These are phyloP conservation scores for Gnomoniopsis sp. DNA, from an alignment of 2,329 filamentous ascomycete genomes.

Conservation along the genomic window DNA sequence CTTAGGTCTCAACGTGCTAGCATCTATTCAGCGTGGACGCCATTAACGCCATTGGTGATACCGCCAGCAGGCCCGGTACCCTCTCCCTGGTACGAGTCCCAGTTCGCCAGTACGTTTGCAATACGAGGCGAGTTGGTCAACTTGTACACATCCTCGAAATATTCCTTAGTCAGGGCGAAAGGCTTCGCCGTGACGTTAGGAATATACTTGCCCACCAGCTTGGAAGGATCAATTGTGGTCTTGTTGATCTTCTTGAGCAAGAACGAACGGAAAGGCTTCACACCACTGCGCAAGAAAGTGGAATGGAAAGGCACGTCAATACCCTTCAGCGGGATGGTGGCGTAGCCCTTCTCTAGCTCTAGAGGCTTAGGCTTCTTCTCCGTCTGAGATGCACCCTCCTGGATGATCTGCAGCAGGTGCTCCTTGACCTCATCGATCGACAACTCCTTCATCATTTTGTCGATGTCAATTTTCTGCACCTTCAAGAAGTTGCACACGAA, in stretches of 20 bases:
- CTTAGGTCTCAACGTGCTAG: too few relatives aligned
- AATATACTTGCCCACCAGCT: slow-evolving; percentile 97
- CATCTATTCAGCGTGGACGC: slow-evolving; percentile 10
- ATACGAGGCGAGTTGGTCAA: slow-evolving; percentile 83
- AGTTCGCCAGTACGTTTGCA: slow-evolving; percentile 79
- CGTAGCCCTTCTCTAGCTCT: slow-evolving; percentile 89
- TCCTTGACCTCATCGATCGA: slow-evolving; percentile 88
- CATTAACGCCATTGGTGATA: slow-evolving; percentile 6
- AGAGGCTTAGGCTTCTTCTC: slow-evolving; percentile 84
- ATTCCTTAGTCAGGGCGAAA: slow-evolving; percentile 95
- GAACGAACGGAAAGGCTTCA: slow-evolving; percentile 98
- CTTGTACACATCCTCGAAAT: slow-evolving; percentile 98
- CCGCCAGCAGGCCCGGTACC: slow-evolving; percentile 22
- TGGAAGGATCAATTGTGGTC: slow-evolving; percentile 95
- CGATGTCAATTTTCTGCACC: slow-evolving; percentile 95
- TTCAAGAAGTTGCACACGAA: slow-evolving; percentile 95
- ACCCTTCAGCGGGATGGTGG: slow-evolving; percentile 92
- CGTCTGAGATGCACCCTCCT: slow-evolving; percentile 81
- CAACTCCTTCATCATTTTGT: slow-evolving; percentile 81
- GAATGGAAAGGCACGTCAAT: slow-evolving; percentile 99
- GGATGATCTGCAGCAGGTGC: slow-evolving; percentile 87
- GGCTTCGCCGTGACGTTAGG: slow-evolving; percentile 96
- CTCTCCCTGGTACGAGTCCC: slow-evolving; percentile 68
- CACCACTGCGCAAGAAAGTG: slow-evolving; percentile 94
- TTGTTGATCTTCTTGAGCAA: slow-evolving; percentile 99